Base-by-base conservation (phyloP, 306 rosid genomes). In the Calophaca sinica region DNA sequence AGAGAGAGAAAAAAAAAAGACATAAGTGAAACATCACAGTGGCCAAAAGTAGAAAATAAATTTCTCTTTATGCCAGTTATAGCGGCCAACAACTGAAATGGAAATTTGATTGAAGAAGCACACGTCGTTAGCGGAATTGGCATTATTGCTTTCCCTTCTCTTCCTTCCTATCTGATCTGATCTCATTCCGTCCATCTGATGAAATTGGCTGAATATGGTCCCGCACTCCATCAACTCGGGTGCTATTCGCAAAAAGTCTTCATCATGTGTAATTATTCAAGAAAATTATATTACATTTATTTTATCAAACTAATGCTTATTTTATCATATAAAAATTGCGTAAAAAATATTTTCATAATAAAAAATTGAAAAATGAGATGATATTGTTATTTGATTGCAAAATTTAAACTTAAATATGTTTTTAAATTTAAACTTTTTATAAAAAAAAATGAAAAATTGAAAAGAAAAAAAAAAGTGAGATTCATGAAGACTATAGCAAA, bases 111-210 rank as follows among this genome's bases (percentile, higher is more conserved):
- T 10, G 70, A 65, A 50, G 71, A 64, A n/a, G 12, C 42, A 41
- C n/a, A n/a, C n/a, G 65, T 68, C 61, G 1, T 29, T 14, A 4
- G 59, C 20, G 62, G 12, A 49, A 57, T 26, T 61, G 44, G 48
- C 33, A 72, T 72, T 38, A 72, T 63, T 57, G 61, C 69, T 31
- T 45, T 76, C 32, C 6, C 31, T 9, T 55, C 74, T 44, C 55
- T 67, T 6, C 4, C 7, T 12, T 33, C 13, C 59, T 7, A 65
- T 65, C 52, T 64, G 44, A 13, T 4, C 33, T 39, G 26, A 20
- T 20, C 26, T 20, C 26, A 20, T 20, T 20, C 26, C 26, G 26
- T 20, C 26, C 26, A 20, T 20, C 26, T 26, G 29, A 14, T 51
- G 1, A 67, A 66, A 14, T 35, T 52, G 54, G 14, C 33, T 11